Conservation (phyloP, 768 basidiomycete species). For the Boletus reticuloceps region DNA sequence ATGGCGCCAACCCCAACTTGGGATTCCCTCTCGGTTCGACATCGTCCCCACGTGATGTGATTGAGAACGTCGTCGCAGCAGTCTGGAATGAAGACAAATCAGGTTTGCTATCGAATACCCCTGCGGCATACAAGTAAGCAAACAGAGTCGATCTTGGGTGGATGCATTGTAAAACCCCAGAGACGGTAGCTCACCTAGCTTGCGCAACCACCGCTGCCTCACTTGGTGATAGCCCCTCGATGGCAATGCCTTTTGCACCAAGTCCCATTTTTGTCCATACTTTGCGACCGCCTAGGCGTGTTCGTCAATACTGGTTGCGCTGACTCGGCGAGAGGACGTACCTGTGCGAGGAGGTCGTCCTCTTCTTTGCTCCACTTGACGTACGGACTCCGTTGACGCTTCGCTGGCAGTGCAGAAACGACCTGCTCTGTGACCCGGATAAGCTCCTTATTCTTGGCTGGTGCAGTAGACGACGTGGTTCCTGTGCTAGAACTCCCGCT, state of each 20-base stretch:
- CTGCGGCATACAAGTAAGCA: constrained; percentile 8
- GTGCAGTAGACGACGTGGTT: background rate
- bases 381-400: constrained; percentile 39
- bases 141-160: background rate
- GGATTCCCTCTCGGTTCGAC: constrained; percentile 33
- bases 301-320: background rate
- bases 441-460: constrained; percentile 21
- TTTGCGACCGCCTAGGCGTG: constrained; percentile 35
- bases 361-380: constrained; percentile 44
- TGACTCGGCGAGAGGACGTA: constrained; percentile 3
- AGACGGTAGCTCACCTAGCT: constrained; percentile 28
- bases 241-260: constrained; percentile 40
- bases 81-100: constrained; percentile 35
- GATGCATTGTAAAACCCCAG: background rate
- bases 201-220: constrained; percentile 42
- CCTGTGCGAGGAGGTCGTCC: constrained; percentile 39
- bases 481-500: background rate
- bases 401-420: constrained; percentile 21
- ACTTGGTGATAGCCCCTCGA: constrained; percentile 43
- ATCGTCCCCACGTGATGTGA: constrained; percentile 10
- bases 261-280: constrained; percentile 39
- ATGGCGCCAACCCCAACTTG: constrained; percentile 37
- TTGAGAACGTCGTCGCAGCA: constrained; percentile 13
- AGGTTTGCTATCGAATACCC: constrained; percentile 37
- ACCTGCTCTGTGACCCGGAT: constrained; percentile 32